These are phyloP conservation scores for Pseudogymnoascus sp. DNA, from an alignment of 2,329 filamentous ascomycete genomes.

Conservation along the genomic window DNA sequence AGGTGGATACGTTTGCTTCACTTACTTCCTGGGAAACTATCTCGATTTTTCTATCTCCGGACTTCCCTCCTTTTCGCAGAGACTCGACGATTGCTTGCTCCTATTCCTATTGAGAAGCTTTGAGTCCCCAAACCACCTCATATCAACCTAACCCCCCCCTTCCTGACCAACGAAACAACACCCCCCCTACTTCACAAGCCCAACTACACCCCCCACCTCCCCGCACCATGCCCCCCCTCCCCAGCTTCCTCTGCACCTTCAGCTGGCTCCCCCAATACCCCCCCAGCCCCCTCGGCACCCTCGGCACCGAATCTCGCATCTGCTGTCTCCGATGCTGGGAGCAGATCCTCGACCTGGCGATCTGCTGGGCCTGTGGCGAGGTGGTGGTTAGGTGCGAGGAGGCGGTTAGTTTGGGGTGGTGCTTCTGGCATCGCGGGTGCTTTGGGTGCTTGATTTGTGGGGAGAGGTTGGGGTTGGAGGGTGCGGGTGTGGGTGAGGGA, in stretches of 20 bases:
- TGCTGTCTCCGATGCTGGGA: conserved; percentile 41
- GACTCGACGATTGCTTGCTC: neutral
- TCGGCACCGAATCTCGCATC: conserved; percentile 41
- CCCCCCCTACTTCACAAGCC: no score
- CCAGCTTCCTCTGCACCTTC: conserved; percentile 46
- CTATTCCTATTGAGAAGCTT: neutral
- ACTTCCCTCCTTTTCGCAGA: neutral
- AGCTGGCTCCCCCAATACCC: conserved; percentile 38
- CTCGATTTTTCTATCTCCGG: neutral
- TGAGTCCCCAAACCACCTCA: no score
- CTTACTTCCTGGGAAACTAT: neutral
- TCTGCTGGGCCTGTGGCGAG: conserved; percentile 52
- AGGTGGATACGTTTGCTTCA: neutral
- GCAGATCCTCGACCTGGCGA: conserved; percentile 43
- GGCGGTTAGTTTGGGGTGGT: conserved; percentile 51
- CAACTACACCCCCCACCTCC: neutral
- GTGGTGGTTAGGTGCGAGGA: conserved; percentile 45
- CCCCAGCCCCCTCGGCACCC: conserved; percentile 29
- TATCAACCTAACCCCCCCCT: neutral
- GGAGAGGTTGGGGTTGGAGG: conserved; percentile 7
- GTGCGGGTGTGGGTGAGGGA: no score
- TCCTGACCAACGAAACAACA: neutral
- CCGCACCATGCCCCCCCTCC: neutral
- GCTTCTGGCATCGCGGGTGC: conserved; percentile 50
- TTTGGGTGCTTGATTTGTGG: conserved; percentile 48